phyloP scores from a whole-genome alignment of 108 stramenopile genomes.

The Seminavis robusta region DNA sequence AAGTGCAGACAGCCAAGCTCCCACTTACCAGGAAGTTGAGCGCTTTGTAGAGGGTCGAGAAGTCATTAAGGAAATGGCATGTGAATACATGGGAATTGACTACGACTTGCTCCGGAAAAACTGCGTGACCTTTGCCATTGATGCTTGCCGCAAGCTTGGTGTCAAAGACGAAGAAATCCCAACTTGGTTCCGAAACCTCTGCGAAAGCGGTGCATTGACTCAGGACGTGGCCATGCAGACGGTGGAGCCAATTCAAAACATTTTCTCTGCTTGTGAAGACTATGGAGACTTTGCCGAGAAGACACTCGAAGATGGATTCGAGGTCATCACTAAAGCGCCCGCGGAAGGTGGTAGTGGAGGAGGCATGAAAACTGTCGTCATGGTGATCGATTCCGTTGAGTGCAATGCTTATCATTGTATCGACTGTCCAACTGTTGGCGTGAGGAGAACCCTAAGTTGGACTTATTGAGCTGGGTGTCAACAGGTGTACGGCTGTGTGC shows the following conservation, averaged over 20 bases:
- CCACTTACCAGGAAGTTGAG: slow-evolving; percentile 33
- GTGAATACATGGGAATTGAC: slow-evolving; percentile 69
- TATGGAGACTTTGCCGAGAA: too few species aligned
- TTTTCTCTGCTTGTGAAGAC: too few species aligned
- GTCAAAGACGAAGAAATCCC: slow-evolving; percentile 76
- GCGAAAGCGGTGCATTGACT: slow-evolving; percentile 58
- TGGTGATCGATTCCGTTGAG: too few species aligned
- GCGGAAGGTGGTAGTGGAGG: too few species aligned
- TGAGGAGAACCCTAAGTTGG: too few species aligned
- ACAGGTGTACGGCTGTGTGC: too few species aligned
- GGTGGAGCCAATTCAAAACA: slow-evolving; percentile 12
- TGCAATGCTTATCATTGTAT: too few species aligned
- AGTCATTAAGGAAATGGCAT: slow-evolving; percentile 60
- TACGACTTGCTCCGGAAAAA: slow-evolving; percentile 82
- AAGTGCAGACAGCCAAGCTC: neutral
- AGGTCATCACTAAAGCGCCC: too few species aligned
- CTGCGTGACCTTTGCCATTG: slow-evolving; percentile 79
- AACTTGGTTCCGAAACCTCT: slow-evolving; percentile 75
- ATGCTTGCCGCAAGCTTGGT: slow-evolving; percentile 71
- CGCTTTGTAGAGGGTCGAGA: slow-evolving; percentile 51
- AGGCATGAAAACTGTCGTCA: too few species aligned
- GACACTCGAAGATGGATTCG: too few species aligned
- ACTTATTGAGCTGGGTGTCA: too few species aligned
- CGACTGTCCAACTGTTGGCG: too few species aligned
- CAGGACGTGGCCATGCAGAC: slow-evolving; percentile 48